Evolutionary conservation across 306 rosid genomes (phyloP).

Genomic region (Fragaria nilgerrensis): DNA sequence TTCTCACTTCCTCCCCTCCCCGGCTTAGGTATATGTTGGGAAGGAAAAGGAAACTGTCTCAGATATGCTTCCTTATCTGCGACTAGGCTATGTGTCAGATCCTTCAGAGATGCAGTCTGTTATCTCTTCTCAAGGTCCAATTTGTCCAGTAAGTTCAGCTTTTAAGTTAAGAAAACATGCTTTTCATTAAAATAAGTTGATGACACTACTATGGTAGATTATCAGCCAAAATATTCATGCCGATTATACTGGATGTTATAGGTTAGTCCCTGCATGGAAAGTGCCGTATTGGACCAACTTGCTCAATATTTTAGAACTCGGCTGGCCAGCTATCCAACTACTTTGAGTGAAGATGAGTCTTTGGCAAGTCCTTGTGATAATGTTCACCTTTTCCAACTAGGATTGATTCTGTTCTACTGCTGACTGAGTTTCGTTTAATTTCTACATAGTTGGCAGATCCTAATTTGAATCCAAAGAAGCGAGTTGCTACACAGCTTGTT

Average conservation of each 20-base stretch:
- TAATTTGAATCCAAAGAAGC: constrained; percentile 72
- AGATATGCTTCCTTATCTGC: constrained; percentile 88
- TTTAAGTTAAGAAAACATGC: background rate
- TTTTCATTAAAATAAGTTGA: background rate
- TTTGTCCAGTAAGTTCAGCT: constrained; percentile 79
- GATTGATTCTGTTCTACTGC: background rate
- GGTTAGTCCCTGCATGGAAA: constrained; percentile 96
- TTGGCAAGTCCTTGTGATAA: constrained; percentile 56
- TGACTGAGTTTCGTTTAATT: constrained; percentile 21
- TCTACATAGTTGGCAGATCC: constrained; percentile 60
- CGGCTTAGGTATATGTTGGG: constrained; percentile 61
- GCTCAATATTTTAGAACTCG: constrained; percentile 72
- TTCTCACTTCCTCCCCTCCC: constrained; percentile 19
- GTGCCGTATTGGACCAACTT: constrained; percentile 88
- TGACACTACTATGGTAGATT: background rate
- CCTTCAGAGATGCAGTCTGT: constrained; percentile 95
- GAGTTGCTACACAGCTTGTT: constrained; percentile 80
- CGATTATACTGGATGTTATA: constrained; percentile 30
- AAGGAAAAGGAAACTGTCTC: constrained; percentile 80
- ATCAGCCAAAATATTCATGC: background rate
- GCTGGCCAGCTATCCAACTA: constrained; percentile 80
- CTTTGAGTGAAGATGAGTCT: constrained; percentile 82
- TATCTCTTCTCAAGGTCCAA: constrained; percentile 93
- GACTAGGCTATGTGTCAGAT: constrained; percentile 93
- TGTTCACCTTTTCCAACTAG: background rate